phyloP scores from a whole-genome alignment of 1,284 basidiomycete genomes.

The Pholiota adiposa region DNA sequence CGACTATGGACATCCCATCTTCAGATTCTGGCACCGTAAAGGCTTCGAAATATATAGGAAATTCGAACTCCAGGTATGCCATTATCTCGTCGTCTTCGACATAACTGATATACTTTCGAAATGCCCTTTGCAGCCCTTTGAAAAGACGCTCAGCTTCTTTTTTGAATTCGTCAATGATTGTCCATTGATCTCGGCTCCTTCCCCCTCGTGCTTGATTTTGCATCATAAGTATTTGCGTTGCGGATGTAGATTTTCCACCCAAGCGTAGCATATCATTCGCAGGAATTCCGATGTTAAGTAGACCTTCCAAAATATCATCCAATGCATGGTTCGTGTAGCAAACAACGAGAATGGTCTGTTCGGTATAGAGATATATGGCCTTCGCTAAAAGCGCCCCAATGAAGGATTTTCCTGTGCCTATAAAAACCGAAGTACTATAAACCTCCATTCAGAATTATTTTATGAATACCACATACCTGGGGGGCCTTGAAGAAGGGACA shows the following conservation, averaged over 20 bases:
- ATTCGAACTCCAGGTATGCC: conserved; percentile 49
- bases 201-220: conserved; percentile 33
- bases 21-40: conserved; percentile 46
- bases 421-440: background rate
- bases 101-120: conserved; percentile 34
- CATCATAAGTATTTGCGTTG: conserved; percentile 48
- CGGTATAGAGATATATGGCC: conserved; percentile 49
- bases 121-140: conserved; percentile 33
- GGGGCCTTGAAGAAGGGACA: conserved; percentile 68
- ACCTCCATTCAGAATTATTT: background rate
- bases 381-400: conserved; percentile 67
- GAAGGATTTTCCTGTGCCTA: conserved; percentile 73
- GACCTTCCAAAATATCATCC: conserved; percentile 64
- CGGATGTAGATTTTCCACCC: conserved; percentile 54
- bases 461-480: conserved; percentile 47
- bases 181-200: conserved; percentile 32
- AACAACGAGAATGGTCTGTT: conserved; percentile 57
- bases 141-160: conserved; percentile 25
- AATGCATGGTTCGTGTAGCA: conserved; percentile 74
- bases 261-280: conserved; percentile 48
- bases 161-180: conserved; percentile 42
- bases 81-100: conserved; percentile 37
- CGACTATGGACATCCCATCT: conserved; percentile 49
- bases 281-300: conserved; percentile 62
- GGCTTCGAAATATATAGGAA: conserved; percentile 47